Percentiles rank a stretch among this genome's conserved stretches.
These are phyloP conservation scores for Schizochytrium sp. DNA, from an alignment of 108 stramenopile genomes.

Conservation along the genomic window DNA sequence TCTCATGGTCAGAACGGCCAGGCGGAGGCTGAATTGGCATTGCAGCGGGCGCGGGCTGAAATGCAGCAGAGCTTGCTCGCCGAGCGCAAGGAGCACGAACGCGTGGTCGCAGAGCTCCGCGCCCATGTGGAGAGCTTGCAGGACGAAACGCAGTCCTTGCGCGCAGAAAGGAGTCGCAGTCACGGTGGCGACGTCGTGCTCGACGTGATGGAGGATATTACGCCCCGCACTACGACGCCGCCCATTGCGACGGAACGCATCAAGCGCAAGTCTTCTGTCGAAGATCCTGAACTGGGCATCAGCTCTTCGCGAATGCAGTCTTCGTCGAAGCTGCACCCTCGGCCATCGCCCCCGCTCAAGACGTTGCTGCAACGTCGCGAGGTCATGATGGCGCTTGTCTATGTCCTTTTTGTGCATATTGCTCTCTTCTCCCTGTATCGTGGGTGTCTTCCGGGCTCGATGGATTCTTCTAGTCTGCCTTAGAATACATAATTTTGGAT, in stretches of 20 bases:
- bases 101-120: not conserved
- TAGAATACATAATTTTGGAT: too few species aligned
- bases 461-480: too few species aligned
- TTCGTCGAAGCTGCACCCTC: not conserved
- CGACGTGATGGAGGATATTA: not conserved
- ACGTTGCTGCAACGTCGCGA: not conserved
- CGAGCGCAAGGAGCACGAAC: not conserved
- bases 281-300: not conserved
- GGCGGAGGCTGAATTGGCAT: not conserved
- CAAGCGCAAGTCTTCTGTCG: not conserved
- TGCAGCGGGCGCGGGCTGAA: not conserved
- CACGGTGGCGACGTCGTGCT: not conserved
- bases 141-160: not conserved
- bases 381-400: not conserved
- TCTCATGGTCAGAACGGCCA: not conserved
- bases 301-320: not conserved
- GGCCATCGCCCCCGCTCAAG: not conserved
- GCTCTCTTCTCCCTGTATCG: not conserved
- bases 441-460: too few species aligned
- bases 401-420: not conserved
- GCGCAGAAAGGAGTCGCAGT: not conserved
- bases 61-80: not conserved
- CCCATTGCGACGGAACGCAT: not conserved
- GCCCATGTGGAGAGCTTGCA: not conserved
- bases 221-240: not conserved